These are phyloP conservation scores for Aspergillus ochraceus DNA, from an alignment of 2,329 filamentous ascomycete genomes.

Conservation along the genomic window DNA sequence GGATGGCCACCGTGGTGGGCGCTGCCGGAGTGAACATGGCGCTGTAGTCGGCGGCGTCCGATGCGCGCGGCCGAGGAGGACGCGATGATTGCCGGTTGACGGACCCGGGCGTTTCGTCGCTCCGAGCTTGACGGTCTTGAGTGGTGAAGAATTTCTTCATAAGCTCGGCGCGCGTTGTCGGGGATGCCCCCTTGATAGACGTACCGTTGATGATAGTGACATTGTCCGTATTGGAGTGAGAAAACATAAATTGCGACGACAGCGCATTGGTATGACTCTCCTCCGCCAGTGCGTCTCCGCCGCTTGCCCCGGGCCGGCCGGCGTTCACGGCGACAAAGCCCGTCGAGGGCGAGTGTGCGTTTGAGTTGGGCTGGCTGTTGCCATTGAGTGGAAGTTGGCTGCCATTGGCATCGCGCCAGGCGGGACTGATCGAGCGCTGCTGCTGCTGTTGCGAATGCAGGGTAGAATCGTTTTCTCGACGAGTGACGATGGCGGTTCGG, in stretches of 20 bases:
- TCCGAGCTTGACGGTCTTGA: conserved; percentile 52
- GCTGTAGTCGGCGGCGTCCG: conserved; percentile 36
- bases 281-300: conserved; percentile 34
- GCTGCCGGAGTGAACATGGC: conserved; percentile 42
- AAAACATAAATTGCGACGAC: conserved; percentile 41
- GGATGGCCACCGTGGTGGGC: conserved; percentile 53
- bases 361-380: conserved; percentile 30
- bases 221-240: conserved; percentile 45
- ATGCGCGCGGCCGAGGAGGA: conserved; percentile 32
- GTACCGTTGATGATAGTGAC: conserved; percentile 51
- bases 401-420: conserved; percentile 38
- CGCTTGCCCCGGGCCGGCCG: conserved; percentile 36
- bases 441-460: conserved; percentile 31
- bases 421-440: conserved; percentile 36
- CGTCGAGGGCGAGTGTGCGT: conserved; percentile 47
- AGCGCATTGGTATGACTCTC: conserved; percentile 24
- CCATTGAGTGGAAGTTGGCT: conserved; percentile 25
- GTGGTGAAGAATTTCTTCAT: conserved; percentile 64
- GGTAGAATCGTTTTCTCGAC: conserved; percentile 52
- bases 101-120: conserved; percentile 32
- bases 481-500: conserved; percentile 68
- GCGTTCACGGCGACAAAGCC: conserved; percentile 63
- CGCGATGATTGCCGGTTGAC: conserved; percentile 29
- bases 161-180: conserved; percentile 59
- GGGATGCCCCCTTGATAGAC: conserved; percentile 54